Evolutionary conservation across 139 green algal genomes (phyloP).

Genomic region (Choricystis sp.): DNA sequence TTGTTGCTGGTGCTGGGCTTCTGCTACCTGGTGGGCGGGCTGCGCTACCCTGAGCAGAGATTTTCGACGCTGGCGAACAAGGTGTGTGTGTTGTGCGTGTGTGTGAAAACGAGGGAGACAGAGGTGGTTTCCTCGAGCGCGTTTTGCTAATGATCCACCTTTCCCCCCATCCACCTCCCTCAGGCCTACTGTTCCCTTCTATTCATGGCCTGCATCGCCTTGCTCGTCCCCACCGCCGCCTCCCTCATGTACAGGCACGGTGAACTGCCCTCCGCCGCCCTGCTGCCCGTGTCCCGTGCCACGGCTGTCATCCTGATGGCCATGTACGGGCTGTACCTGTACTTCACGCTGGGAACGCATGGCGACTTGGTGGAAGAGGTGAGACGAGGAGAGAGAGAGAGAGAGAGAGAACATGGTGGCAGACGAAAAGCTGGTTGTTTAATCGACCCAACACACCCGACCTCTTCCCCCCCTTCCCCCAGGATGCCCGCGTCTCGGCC

Average conservation of each 20-base stretch:
- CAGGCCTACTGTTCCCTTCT: constrained; percentile 49
- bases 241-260: constrained; percentile 10
- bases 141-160: not conserved
- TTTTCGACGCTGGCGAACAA: constrained; percentile 58
- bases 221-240: constrained; percentile 54
- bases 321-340: constrained; percentile 62
- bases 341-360: constrained; percentile 71
- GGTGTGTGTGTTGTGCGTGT: not conserved
- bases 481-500: too few relatives aligned
- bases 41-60: constrained; percentile 44
- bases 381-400: too few relatives aligned
- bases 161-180: not conserved
- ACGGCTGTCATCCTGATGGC: not conserved
- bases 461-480: too few relatives aligned
- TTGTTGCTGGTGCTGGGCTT: constrained; percentile 74
- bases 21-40: constrained; percentile 68
- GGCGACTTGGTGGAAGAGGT: constrained; percentile 18
- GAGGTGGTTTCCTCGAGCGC: not conserved
- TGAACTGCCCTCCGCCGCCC: not conserved
- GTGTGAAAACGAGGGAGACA: not conserved
- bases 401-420: too few relatives aligned
- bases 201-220: constrained; percentile 56
- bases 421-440: too few relatives aligned
- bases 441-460: too few relatives aligned
- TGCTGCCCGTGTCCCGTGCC: not conserved